These are phyloP conservation scores for Hammondia hammondi DNA, from an alignment of 169 alveolate species.

Conservation along the genomic window DNA sequence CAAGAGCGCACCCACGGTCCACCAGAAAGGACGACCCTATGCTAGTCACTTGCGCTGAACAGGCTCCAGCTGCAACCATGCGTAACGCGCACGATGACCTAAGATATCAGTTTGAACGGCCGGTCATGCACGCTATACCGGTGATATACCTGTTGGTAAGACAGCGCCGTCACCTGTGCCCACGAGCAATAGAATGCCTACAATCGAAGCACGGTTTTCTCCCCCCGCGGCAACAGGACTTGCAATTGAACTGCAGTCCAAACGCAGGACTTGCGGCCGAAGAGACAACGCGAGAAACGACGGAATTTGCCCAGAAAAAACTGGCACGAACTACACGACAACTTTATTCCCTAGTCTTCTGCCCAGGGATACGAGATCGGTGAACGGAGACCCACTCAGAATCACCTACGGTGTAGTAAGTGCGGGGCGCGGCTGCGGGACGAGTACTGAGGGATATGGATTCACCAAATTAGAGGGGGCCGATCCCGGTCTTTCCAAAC, in stretches of 20 bases:
- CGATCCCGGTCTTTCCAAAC: too few relatives aligned
- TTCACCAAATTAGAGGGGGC: too few relatives aligned
- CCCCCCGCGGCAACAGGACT: not conserved
- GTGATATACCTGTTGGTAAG: not conserved
- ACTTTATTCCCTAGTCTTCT: not conserved
- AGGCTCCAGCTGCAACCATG: not conserved
- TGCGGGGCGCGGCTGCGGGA: too few relatives aligned
- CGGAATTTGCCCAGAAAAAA: not conserved
- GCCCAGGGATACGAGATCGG: not conserved
- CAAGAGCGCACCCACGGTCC: too few relatives aligned
- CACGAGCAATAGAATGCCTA: not conserved
- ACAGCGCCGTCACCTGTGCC: not conserved
- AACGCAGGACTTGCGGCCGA: too few relatives aligned
- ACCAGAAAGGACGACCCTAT: not conserved
- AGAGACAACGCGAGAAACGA: not conserved
- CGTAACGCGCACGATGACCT: not conserved
- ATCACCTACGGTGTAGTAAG: not conserved
- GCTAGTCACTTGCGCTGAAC: not conserved
- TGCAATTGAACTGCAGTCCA: not conserved
- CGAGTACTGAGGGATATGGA: too few relatives aligned
- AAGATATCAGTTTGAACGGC: not conserved
- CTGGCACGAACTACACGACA: too few relatives aligned
- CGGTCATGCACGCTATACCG: not conserved
- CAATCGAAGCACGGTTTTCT: not conserved
- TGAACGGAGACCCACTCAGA: not conserved